Evolutionary conservation across 2,329 filamentous ascomycete genomes (phyloP), one percentile per base, ranked within the genome.

Genomic region (Aspergillus sp.): DNA sequence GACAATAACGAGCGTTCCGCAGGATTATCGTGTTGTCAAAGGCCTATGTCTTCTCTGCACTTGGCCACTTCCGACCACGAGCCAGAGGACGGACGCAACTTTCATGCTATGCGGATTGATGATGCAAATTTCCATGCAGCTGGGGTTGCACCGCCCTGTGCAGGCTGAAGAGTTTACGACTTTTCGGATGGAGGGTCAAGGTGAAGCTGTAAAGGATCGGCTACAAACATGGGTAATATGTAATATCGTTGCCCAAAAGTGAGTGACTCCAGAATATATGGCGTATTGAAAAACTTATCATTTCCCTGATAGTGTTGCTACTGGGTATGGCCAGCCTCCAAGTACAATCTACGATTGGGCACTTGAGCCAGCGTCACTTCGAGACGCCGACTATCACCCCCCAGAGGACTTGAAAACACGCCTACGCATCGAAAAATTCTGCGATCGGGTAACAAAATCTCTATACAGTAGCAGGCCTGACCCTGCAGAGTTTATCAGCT

Each of bases 221-320:
- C 73, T 87, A 34, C 80, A 85, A 65, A 88, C 86, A 3, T 89
- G 86, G 86, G 83, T 84, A 1, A 81, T 85, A 4, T 87, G 86
- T 73, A 88, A 88, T 64, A 82, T 87, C 56, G 84, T 87, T 9
- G 84, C 85, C n/a, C 85, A 88, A 64, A 85, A 83, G 82, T 83
- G 69, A 69, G 78, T 69, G 4, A 11, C 17, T 13, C 22, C 8
- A 24, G 37, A 1, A 13, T 55, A 8, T 47, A 44, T 24, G 8
- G 4, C 15, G 6, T 9, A 9, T 9, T 41, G 15, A 15, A 15
- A 12, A 11, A 37, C 22, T 52, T 27, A 62, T 66, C 57, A 63
- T 4, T 19, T 22, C 66, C 30, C 22, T 39, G 12, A 33, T 49
- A 84, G 82, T 58, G 84, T 87, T 56, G 84, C 84, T 4, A 87